These are phyloP conservation scores for Apiotrichum domesticum DNA, from an alignment of 1,284 basidiomycete genomes.

Conservation along the genomic window DNA sequence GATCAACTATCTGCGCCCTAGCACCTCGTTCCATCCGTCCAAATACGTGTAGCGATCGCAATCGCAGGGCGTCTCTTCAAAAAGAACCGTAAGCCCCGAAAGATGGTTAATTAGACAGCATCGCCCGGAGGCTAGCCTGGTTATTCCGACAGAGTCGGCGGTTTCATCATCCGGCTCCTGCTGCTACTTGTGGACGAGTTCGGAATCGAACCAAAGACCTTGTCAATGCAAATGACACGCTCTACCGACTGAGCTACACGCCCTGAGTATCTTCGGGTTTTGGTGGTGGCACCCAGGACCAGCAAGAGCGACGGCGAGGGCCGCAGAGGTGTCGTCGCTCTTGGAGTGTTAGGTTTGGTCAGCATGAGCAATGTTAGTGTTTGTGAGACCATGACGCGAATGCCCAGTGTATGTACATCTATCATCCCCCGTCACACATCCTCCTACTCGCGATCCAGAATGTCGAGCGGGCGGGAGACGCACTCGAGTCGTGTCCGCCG, in stretches of 20 bases:
- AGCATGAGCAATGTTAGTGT: no score
- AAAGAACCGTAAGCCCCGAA: slow-evolving; percentile 5
- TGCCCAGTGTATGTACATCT: slow-evolving; percentile 1
- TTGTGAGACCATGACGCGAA: background rate
- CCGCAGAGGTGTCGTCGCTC: no score
- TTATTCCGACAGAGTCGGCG: background rate
- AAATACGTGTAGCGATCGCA: no score
- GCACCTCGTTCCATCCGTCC: no score
- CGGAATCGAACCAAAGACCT: slow-evolving; percentile 1
- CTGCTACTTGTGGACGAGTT: no score
- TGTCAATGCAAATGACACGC: background rate
- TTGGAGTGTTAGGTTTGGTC: no score
- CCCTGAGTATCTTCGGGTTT: background rate
- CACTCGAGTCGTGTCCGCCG: slow-evolving; percentile 31
- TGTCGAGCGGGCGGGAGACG: slow-evolving; percentile 35
- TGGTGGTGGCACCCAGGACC: no score
- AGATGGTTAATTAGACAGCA: slow-evolving; percentile 6
- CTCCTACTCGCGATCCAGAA: slow-evolving; percentile 25
- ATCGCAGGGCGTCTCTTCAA: background rate
- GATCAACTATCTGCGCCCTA: no score
- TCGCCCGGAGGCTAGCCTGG: slow-evolving; percentile 5
- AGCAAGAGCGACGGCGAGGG: no score
- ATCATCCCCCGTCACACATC: slow-evolving; percentile 17
- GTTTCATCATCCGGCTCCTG: slow-evolving; percentile 1
- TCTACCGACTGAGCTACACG: slow-evolving; percentile 4